Evolutionary conservation across 331 rosid genomes (phyloP), one percentile per base, ranked within the genome.

Genomic region (Prunus yedoensis): DNA sequence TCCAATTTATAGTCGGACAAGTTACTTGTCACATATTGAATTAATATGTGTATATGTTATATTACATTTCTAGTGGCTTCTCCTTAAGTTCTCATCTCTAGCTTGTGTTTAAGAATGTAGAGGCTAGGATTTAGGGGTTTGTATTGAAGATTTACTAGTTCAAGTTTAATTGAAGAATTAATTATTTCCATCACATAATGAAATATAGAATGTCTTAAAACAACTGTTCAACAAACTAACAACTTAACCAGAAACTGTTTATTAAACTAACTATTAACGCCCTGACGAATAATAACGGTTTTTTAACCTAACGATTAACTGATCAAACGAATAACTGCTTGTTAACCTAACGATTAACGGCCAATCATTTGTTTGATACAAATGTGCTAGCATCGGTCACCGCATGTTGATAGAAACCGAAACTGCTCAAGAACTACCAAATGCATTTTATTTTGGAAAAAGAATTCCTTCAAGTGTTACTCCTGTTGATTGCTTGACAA

Each of bases 11-110:
- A 25, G 64, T 7, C 76, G 9, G 52, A n/a, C 58, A 15, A 58
- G 56, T 17, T 72, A 43, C 68, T 41, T 38, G 23, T 71, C 28
- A 23, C 66, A 56, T 71, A 7, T 71, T 23, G 53, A 71, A 35
- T 49, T 49, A 49, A 49, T 49, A 10, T 49, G 14, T 49, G 41
- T 35, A 35, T 5, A 35, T 35, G 41, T 35, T 35, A 2, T 35
- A 6, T 35, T 35, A 6, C 8, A 35, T 35, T 35, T 35, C 41
- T 35, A 35, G 41, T 35, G 8, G 15, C 17, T 47, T 25, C 25
- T 25, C 25, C 25, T 25, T 25, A 25, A 25, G 25, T 25, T 28
- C 41, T 35, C 41, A 35, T 35, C 41, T 35, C 41, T 35, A 35
- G 41, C 8, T 35, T 35, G 41, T 35, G 43, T 65, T 0, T 25